These are phyloP conservation scores for Diaporthe humulicola DNA, from an alignment of 2,329 filamentous ascomycete species.

Conservation along the genomic window DNA sequence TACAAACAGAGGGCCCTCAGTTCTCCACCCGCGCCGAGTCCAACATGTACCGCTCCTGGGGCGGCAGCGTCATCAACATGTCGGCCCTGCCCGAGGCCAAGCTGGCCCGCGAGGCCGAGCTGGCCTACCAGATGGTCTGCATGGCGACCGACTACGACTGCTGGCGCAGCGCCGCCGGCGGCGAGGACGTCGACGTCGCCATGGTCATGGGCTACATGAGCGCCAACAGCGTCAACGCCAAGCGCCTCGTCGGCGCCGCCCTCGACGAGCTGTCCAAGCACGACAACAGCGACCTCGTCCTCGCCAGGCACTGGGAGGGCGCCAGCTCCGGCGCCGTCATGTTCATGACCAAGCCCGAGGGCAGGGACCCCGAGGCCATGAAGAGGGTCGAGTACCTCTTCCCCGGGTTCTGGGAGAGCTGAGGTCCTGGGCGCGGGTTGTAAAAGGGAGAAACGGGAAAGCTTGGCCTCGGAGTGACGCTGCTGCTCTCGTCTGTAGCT, in stretches of 20 bases:
- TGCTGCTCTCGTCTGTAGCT: constrained; percentile 11
- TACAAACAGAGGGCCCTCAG: constrained; percentile 85
- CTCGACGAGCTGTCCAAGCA: constrained; percentile 86
- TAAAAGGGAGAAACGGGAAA: neutral
- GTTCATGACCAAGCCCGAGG: constrained; percentile 84
- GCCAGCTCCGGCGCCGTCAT: constrained; percentile 81
- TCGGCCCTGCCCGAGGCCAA: constrained; percentile 95
- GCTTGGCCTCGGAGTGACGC: neutral
- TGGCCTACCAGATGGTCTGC: constrained; percentile 98
- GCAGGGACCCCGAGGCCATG: constrained; percentile 79
- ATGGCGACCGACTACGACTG: constrained; percentile 99
- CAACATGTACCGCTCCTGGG: constrained; percentile 94
- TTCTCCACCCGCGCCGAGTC: constrained; percentile 97
- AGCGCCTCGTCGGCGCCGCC: constrained; percentile 85
- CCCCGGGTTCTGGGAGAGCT: constrained; percentile 77
- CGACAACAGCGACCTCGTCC: constrained; percentile 80
- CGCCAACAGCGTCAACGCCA: constrained; percentile 90
- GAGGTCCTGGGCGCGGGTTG: neutral
- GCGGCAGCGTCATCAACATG: constrained; percentile 98
- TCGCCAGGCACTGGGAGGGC: constrained; percentile 85
- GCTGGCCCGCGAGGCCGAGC: constrained; percentile 94
- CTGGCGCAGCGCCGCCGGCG: constrained; percentile 77
- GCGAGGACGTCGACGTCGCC: constrained; percentile 85
- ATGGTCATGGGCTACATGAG: constrained; percentile 99
- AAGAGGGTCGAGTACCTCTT: constrained; percentile 90